These are phyloP conservation scores for Sarocladium strictum DNA, from an alignment of 2,329 filamentous ascomycete genomes.

Conservation along the genomic window DNA sequence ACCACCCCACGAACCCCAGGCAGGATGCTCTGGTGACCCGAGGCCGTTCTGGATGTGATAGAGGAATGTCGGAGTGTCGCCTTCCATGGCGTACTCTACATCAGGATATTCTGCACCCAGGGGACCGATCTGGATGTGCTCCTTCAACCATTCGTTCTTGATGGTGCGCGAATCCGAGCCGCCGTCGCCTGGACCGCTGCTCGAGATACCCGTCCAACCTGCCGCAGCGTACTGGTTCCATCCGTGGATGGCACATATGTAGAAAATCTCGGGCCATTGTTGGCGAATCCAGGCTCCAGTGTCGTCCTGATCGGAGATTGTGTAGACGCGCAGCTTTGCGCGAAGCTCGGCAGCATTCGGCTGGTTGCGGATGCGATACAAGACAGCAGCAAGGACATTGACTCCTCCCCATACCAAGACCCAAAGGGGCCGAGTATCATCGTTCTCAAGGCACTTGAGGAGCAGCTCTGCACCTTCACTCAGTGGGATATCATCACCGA, in stretches of 20 bases:
- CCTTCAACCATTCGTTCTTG: slow-evolving; percentile 41
- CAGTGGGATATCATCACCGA: slow-evolving; percentile 23
- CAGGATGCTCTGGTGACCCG: slow-evolving; percentile 35
- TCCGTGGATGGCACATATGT: slow-evolving; percentile 49
- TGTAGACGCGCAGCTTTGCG: slow-evolving; percentile 41
- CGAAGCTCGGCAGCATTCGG: slow-evolving; percentile 26
- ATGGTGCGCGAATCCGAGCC: slow-evolving; percentile 39
- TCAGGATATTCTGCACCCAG: slow-evolving; percentile 37
- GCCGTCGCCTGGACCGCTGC: slow-evolving; percentile 18
- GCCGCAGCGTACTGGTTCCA: slow-evolving; percentile 50
- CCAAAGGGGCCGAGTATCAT: slow-evolving; percentile 38
- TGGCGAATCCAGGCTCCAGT: slow-evolving; percentile 49
- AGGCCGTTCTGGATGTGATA: slow-evolving; percentile 28
- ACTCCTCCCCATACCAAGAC: slow-evolving; percentile 48
- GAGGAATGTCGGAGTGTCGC: slow-evolving; percentile 42
- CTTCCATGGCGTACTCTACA: slow-evolving; percentile 43
- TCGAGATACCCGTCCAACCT: slow-evolving; percentile 49
- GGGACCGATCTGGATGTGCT: slow-evolving; percentile 42
- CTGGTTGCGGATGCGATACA: slow-evolving; percentile 26
- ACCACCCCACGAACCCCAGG: slow-evolving; percentile 43
- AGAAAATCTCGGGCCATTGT: slow-evolving; percentile 48
- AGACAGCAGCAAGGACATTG: slow-evolving; percentile 44
- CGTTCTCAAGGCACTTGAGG: slow-evolving; percentile 20
- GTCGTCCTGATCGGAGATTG: slow-evolving; percentile 56
- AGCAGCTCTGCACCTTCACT: slow-evolving; percentile 37